A percentile compares a stretch with the other conserved stretches of the same genome.
phyloP scores from a whole-genome alignment of 2,329 filamentous ascomycete genomes.

The Fusarium sp. region DNA sequence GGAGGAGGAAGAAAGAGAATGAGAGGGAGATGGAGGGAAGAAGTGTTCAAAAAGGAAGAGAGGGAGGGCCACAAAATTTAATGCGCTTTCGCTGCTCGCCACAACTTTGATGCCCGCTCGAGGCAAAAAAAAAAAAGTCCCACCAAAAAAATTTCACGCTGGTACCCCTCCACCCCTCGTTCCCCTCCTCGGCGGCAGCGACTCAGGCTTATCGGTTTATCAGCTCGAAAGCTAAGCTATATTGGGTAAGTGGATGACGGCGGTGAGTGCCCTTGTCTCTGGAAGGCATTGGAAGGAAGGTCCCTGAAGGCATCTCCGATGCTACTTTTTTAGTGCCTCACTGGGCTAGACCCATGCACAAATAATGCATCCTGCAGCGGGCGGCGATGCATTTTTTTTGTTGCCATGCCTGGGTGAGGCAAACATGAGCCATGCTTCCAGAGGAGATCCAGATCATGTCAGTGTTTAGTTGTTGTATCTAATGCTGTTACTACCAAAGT shows the following conservation, averaged over 20 bases:
- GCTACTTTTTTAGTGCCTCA: conserved; percentile 29
- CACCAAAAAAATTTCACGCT: conserved; percentile 47
- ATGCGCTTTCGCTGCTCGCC: conserved; percentile 38
- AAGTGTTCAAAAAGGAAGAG: conserved; percentile 51
- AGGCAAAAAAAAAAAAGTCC: conserved; percentile 14
- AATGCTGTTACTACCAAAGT: too few relatives aligned
- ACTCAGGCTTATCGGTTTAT: conserved; percentile 55
- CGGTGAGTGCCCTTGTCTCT: conserved; percentile 46
- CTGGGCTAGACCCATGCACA: conserved; percentile 45
- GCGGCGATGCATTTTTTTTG: conserved; percentile 30
- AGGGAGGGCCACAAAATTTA: conserved; percentile 47
- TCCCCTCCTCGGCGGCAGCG: conserved; percentile 38
- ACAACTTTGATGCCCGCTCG: conserved; percentile 22
- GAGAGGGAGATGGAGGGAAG: conserved; percentile 51
- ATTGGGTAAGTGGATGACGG: conserved; percentile 41
- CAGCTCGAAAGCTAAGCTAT: conserved; percentile 41
- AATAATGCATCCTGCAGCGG: conserved; percentile 37
- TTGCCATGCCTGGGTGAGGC: conserved; percentile 14
- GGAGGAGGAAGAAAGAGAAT: conserved; percentile 54
- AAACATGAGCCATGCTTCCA: conserved; percentile 16
- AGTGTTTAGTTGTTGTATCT: background rate
- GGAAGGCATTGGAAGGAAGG: conserved; percentile 25
- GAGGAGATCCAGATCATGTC: conserved; percentile 17
- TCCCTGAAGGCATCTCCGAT: conserved; percentile 37
- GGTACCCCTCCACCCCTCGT: conserved; percentile 50